Evolutionary conservation across 768 basidiomycete species (phyloP).

Genomic region (Tricholoma matsutake): DNA sequence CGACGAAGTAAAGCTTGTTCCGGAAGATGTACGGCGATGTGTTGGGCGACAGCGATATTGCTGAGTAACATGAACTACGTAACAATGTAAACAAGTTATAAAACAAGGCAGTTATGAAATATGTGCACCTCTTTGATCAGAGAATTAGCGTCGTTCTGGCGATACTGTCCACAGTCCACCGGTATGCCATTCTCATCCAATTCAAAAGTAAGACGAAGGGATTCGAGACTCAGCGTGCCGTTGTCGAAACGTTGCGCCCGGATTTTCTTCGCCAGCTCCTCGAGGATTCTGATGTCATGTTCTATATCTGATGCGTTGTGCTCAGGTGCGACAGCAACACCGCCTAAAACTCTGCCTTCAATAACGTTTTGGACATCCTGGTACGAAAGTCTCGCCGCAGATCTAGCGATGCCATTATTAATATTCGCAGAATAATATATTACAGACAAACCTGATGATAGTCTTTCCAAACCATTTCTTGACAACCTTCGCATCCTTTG

Average conservation of each 20-base stretch:
- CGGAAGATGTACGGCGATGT: constrained; percentile 89
- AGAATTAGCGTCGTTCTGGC: constrained; percentile 67
- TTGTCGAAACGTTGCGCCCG: constrained; percentile 70
- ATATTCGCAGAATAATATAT: neutral
- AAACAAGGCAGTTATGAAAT: neutral
- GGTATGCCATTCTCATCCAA: constrained; percentile 81
- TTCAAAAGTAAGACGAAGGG: constrained; percentile 68
- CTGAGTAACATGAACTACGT: constrained; percentile 89
- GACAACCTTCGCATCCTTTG: constrained; percentile 73
- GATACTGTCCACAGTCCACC: constrained; percentile 67
- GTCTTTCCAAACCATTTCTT: constrained; percentile 95
- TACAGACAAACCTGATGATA: constrained; percentile 68
- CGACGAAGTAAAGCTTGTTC: constrained; percentile 97
- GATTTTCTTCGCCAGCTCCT: constrained; percentile 69
- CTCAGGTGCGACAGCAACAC: constrained; percentile 50
- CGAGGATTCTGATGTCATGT: constrained; percentile 69
- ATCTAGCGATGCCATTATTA: constrained; percentile 44
- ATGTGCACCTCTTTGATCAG: constrained; percentile 85
- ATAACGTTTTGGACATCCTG: constrained; percentile 78
- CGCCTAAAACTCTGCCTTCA: constrained; percentile 61
- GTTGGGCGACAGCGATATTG: constrained; percentile 88
- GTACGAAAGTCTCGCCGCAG: constrained; percentile 85
- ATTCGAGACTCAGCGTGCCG: constrained; percentile 74
- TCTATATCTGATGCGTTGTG: constrained; percentile 62
- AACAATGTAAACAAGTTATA: neutral